These are phyloP conservation scores for Fusarium begoniae DNA, from an alignment of 2,329 filamentous ascomycete genomes.

Conservation along the genomic window DNA sequence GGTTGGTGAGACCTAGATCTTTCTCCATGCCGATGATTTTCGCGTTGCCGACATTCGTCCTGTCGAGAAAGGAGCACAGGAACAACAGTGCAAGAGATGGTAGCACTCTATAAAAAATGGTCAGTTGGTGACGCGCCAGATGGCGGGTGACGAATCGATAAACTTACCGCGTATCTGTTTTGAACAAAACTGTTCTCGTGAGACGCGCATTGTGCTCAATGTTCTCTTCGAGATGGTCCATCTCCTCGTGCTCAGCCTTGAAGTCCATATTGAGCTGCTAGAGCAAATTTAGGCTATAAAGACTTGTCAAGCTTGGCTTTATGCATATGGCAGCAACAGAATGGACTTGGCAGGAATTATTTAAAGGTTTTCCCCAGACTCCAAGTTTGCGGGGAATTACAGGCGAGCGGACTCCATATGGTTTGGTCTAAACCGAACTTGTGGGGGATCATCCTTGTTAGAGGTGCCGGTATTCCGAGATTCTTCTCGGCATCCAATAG, in stretches of 20 bases:
- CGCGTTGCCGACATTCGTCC: conserved; percentile 79
- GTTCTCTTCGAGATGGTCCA: background rate
- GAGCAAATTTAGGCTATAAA: background rate
- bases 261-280: background rate
- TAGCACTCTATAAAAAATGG: background rate
- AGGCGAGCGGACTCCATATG: background rate
- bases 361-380: background rate
- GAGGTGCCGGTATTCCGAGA: conserved; percentile 1
- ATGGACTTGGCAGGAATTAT: background rate
- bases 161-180: background rate
- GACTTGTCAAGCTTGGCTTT: background rate
- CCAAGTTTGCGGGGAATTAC: background rate
- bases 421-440: background rate
- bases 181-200: background rate
- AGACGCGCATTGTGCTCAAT: background rate
- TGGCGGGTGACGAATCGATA: background rate
- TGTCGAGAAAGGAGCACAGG: conserved; percentile 55
- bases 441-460: background rate
- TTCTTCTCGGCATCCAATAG: background rate
- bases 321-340: background rate
- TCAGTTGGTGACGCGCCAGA: background rate
- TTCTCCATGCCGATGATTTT: conserved; percentile 70
- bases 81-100: background rate
- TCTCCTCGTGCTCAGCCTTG: background rate
- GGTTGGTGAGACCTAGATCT: conserved; percentile 65